Base-by-base conservation (phyloP, 2,329 filamentous ascomycete species). In the Diaporthe aspalathi region DNA sequence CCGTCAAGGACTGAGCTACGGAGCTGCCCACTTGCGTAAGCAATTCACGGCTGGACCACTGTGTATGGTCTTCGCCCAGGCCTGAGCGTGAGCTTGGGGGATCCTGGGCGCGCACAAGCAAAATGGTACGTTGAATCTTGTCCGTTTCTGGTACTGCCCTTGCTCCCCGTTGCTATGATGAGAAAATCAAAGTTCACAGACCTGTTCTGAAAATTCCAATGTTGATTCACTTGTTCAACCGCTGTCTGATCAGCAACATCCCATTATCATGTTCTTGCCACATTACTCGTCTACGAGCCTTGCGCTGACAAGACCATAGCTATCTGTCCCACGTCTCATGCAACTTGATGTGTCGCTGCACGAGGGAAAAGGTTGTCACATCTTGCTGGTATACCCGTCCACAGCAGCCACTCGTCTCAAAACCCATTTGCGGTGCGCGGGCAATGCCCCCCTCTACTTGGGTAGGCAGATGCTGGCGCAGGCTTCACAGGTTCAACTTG, bases 201-300 rank as follows among this genome's bases (percentile, higher is more conserved):
- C 92, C 92, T 94, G 92, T 92, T 92, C 92, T 87, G 91, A 94
- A 92, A 82, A 68, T 79, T 80, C 77, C 78, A 75, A 86, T 93
- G 91, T 92, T 87, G 91, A 93, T 87, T 80, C 84, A 83, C 83
- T 89, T 91, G 90, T 91, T 90, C 92, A 94, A 94, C 91, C 92
- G 91, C 92, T 94, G 90, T 93, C 91, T 93, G 91, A 93, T 77
- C 38, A 70, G 65, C 72, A 75, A 63, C 74, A 57, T 43, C 65
- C 74, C 70, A 69, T 67, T 54, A 45, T 12, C 16, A 35, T 71
- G 35, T 74, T 73, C 62, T 71, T 72, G 69, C 53, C 45, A 67
- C 68, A 24, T 17, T 43, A 56, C 20, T 72, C 52, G 45, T 71
- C 27, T 60, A 57, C 60, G 74, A 43, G 74, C 54, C 24, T 65